Base-by-base conservation (phyloP, 2,329 filamentous ascomycete species). In the Diaporthe sp. region DNA sequence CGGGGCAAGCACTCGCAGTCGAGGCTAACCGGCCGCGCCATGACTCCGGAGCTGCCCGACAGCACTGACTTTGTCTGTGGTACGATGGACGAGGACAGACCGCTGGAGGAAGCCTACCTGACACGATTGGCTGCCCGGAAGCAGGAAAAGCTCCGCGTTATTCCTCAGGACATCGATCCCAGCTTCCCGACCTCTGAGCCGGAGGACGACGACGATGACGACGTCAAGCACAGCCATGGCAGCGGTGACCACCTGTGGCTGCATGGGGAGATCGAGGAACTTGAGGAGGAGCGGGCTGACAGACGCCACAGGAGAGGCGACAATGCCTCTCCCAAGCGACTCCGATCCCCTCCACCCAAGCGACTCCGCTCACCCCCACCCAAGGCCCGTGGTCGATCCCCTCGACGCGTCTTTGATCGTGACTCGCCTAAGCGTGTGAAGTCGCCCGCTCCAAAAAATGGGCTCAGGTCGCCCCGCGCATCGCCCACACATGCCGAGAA, bases 61-160 rank as follows among this genome's bases (percentile, higher is more conserved):
- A 98, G 96, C 84, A 98, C 97, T 20, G 97, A 99, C 83, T 99
- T 99, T 79, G 97, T 99, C n/a, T 98, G 97, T 81, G 97, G 97
- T 75, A 99, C 97, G 1, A 88, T 99, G 28, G 97, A 99, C 79
- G 97, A 99, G 84, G 97, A 99, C 81, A 92, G 95, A 60, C 95
- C 95, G 3, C 86, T 98, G n/a, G 97, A 99, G 83, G 95, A 96
- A 79, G 96, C 95, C 0, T 99, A 98, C 83, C 90, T 98, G 74
- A 94, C 94, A 2, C 95, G 94, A 80, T 89, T 97, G 75, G 94
- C 96, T 81, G 92, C 94, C 73, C 93, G 94, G 79, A 93, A 95
- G 80, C 93, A 93, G 63, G 92, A 93, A 79, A 98, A 96, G 85
- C 93, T 96, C 76, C 92, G 94, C 77, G 83, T 91, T 42, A 95